These are phyloP conservation scores for Dactylonectria estremocensis DNA, from an alignment of 2,329 filamentous ascomycete genomes.

Conservation along the genomic window DNA sequence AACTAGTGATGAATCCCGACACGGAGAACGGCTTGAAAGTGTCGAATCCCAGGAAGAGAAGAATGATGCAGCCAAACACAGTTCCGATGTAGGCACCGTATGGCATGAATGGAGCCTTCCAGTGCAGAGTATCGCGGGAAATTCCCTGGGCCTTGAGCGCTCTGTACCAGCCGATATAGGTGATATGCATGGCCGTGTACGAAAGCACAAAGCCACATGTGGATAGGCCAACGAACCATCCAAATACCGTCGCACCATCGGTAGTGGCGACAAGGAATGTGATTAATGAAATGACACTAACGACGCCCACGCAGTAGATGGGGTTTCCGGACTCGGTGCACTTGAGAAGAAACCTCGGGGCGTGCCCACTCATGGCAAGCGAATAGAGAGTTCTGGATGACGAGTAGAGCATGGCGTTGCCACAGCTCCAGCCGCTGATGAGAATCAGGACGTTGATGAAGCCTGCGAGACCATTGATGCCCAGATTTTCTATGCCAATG, in stretches of 20 bases:
- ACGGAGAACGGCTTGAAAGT: slow-evolving; percentile 64
- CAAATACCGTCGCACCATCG: slow-evolving; percentile 21
- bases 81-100: slow-evolving; percentile 65
- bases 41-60: slow-evolving; percentile 70
- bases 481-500: slow-evolving; percentile 70
- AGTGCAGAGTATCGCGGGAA: slow-evolving; percentile 55
- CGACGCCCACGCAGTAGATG: slow-evolving; percentile 64
- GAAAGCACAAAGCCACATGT: neutral
- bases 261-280: slow-evolving; percentile 55
- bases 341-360: slow-evolving; percentile 66
- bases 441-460: slow-evolving; percentile 67
- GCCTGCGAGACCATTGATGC: slow-evolving; percentile 66
- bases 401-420: slow-evolving; percentile 63
- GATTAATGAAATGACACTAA: slow-evolving; percentile 63
- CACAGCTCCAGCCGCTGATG: slow-evolving; percentile 54
- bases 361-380: slow-evolving; percentile 63
- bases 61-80: slow-evolving; percentile 60
- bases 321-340: slow-evolving; percentile 73
- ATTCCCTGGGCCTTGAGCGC: slow-evolving; percentile 64
- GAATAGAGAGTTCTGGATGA: slow-evolving; percentile 64
- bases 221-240: neutral
- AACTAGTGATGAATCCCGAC: slow-evolving; percentile 64
- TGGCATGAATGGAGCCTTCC: slow-evolving; percentile 54
- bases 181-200: slow-evolving; percentile 49
- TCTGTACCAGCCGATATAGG: slow-evolving; percentile 59